Percentiles rank a stretch among this genome's conserved stretches.
Evolutionary conservation across 2,329 filamentous ascomycete genomes (phyloP).

Genomic region (Colletotrichum agaves): DNA sequence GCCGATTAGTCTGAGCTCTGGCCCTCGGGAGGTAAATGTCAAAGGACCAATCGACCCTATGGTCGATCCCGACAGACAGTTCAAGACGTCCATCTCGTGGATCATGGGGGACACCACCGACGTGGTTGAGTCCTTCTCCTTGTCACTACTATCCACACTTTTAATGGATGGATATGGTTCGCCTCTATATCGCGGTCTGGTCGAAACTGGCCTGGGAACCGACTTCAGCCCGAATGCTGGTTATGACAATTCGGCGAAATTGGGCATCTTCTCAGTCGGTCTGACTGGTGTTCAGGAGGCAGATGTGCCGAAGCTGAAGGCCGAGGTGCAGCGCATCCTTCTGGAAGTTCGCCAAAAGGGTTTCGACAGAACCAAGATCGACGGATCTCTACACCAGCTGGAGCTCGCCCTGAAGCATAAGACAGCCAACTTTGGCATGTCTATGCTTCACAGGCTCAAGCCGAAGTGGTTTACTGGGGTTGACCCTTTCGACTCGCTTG

Average conservation of each 20-base stretch:
- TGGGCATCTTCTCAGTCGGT: conserved; percentile 89
- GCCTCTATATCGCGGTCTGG: conserved; percentile 86
- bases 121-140: conserved; percentile 86
- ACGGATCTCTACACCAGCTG: conserved; percentile 92
- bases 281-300: conserved; percentile 88
- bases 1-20: conserved; percentile 76
- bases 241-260: conserved; percentile 81
- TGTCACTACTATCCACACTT: conserved; percentile 83
- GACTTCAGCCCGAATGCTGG: conserved; percentile 97
- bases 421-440: conserved; percentile 93
- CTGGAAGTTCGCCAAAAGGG: conserved; percentile 76
- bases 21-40: conserved; percentile 76
- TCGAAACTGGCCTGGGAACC: conserved; percentile 89
- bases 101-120: conserved; percentile 85
- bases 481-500: conserved; percentile 89
- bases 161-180: conserved; percentile 96
- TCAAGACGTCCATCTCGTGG: conserved; percentile 96
- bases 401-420: conserved; percentile 96
- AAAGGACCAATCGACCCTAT: conserved; percentile 88
- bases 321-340: conserved; percentile 78
- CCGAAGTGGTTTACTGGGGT: conserved; percentile 96
- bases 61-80: conserved; percentile 85
- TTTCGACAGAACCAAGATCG: conserved; percentile 90
- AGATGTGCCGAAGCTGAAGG: conserved; percentile 81
- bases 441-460: conserved; percentile 87